Evolutionary conservation across 2,329 filamentous ascomycete species (phyloP).

Genomic region (Xylariaceae sp.): DNA sequence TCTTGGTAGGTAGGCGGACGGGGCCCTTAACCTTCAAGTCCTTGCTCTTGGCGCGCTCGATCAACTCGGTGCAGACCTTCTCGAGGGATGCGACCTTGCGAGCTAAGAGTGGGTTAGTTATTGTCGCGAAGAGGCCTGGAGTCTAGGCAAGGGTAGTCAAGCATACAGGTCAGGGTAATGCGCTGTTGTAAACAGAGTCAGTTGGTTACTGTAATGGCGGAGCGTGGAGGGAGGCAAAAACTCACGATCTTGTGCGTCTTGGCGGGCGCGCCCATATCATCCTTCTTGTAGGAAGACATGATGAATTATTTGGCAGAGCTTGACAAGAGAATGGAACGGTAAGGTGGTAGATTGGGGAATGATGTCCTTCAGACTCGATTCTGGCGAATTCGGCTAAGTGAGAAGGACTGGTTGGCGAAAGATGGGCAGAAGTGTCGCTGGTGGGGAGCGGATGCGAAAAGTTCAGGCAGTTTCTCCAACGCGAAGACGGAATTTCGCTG

Average conservation of each 20-base stretch:
- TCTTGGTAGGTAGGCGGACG: conserved; percentile 96
- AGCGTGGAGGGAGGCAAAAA: too few species aligned
- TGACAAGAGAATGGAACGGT: conserved; percentile 3
- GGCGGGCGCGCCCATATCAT: conserved; percentile 83
- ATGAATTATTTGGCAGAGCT: conserved; percentile 37
- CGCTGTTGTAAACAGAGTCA: conserved; percentile 48
- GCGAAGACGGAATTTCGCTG: conserved; percentile 4
- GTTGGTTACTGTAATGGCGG: background rate
- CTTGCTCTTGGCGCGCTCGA: conserved; percentile 98
- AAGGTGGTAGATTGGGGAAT: conserved; percentile 12
- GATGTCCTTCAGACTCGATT: conserved; percentile 64
- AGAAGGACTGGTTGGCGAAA: background rate
- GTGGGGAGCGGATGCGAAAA: too few species aligned
- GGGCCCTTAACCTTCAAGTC: conserved; percentile 95
- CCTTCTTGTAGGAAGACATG: conserved; percentile 98
- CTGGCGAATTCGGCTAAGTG: background rate
- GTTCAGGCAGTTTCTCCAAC: conserved; percentile 3
- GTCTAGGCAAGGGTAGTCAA: background rate
- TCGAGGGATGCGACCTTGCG: conserved; percentile 94
- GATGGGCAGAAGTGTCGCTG: background rate
- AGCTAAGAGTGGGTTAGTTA: conserved; percentile 8
- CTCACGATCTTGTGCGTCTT: conserved; percentile 18
- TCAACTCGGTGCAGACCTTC: conserved; percentile 97
- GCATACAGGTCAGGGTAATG: conserved; percentile 80
- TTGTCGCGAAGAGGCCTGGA: background rate